These are phyloP conservation scores for Powellomyces hirtus DNA, from an alignment of 192 early-diverging fungal species.

Conservation along the genomic window DNA sequence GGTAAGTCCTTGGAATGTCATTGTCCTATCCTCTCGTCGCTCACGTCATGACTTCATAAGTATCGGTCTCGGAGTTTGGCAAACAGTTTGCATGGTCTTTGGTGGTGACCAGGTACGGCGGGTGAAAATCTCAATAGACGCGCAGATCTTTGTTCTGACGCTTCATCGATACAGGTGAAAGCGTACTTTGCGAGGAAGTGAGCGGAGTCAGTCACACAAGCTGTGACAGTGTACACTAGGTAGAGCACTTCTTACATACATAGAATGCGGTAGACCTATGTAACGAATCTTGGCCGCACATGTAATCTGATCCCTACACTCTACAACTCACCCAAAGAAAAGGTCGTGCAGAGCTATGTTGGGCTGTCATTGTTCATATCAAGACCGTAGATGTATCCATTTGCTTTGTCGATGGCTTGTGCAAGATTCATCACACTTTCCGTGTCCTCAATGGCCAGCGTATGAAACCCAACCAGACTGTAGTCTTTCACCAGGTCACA, in stretches of 20 bases:
- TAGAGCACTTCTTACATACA: too few relatives aligned
- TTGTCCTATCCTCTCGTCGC: not conserved
- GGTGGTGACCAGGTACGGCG: constrained; percentile 51
- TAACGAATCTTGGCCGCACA: too few relatives aligned
- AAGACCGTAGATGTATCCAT: constrained; percentile 69
- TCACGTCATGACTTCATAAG: constrained; percentile 8
- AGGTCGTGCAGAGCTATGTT: too few relatives aligned
- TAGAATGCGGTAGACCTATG: too few relatives aligned
- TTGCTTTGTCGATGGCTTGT: constrained; percentile 83
- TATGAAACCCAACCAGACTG: constrained; percentile 87
- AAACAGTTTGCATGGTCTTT: constrained; percentile 91
- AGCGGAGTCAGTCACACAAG: too few relatives aligned
- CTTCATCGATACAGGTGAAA: constrained; percentile 24
- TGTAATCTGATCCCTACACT: too few relatives aligned
- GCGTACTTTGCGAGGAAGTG: constrained; percentile 41
- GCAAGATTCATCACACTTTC: constrained; percentile 74
- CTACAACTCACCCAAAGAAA: too few relatives aligned
- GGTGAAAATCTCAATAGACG: not conserved
- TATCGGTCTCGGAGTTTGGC: constrained; percentile 58
- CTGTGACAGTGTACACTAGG: too few relatives aligned
- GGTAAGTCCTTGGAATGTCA: constrained; percentile 1
- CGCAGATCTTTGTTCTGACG: constrained; percentile 2
- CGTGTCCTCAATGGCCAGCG: constrained; percentile 84
- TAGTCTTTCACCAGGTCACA: constrained; percentile 92
- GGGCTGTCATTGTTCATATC: too few relatives aligned